phyloP scores from a whole-genome alignment of 768 basidiomycete genomes.

The Suillus lakei region DNA sequence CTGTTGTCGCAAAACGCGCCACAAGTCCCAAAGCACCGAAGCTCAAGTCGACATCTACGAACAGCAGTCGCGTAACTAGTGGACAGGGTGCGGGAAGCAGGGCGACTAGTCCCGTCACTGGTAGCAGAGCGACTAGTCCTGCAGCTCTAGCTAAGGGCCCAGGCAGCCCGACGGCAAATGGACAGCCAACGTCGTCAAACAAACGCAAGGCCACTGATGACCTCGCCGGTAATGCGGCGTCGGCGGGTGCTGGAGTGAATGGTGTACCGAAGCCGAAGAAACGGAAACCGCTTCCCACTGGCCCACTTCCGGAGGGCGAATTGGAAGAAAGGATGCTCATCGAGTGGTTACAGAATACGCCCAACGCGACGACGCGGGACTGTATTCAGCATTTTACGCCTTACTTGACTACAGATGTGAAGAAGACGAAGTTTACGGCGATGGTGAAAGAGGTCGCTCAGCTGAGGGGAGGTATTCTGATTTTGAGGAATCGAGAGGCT shows the following conservation, averaged over 20 bases:
- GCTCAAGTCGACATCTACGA: constrained; percentile 47
- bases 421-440: constrained; percentile 76
- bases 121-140: constrained; percentile 42
- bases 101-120: constrained; percentile 52
- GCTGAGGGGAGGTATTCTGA: constrained; percentile 67
- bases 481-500: constrained; percentile 50
- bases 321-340: constrained; percentile 69
- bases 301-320: constrained; percentile 54
- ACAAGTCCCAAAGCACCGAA: constrained; percentile 80
- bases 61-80: constrained; percentile 58
- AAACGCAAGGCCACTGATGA: constrained; percentile 66
- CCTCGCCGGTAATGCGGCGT: constrained; percentile 17
- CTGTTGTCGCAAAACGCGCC: constrained; percentile 80
- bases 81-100: constrained; percentile 49
- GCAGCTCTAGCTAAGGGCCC: constrained; percentile 23
- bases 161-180: constrained; percentile 40
- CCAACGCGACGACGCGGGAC: constrained; percentile 75
- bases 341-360: constrained; percentile 73
- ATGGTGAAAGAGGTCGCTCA: constrained; percentile 82
- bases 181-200: constrained; percentile 47
- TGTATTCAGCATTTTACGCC: constrained; percentile 82
- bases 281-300: constrained; percentile 47
- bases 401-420: constrained; percentile 69
- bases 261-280: constrained; percentile 57
- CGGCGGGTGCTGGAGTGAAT: constrained; percentile 14